Conservation (phyloP, 257 asterid genomes). For the Penstemon davidsonii region DNA sequence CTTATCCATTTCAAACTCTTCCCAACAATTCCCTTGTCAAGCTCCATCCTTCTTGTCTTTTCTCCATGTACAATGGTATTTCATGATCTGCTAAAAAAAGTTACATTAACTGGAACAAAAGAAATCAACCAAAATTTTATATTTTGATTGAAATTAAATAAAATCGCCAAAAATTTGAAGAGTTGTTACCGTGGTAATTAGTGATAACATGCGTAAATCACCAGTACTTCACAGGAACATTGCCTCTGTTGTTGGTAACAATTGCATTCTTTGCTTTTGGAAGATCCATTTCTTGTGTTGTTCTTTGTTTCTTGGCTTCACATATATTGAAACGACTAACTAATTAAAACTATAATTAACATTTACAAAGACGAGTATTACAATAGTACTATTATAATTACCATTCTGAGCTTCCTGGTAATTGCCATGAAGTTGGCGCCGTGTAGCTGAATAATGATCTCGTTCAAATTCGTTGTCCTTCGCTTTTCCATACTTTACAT, state of each 20-base stretch:
- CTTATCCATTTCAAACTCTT: slow-evolving; percentile 18
- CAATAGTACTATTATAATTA: background rate
- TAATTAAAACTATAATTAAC: background rate
- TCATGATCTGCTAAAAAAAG: slow-evolving; percentile 10
- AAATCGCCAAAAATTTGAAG: background rate
- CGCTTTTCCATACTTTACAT: slow-evolving; percentile 24
- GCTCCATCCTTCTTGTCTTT: background rate
- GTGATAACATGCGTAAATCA: slow-evolving; percentile 6
- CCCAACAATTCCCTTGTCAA: slow-evolving; percentile 6
- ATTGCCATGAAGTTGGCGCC: slow-evolving; percentile 19
- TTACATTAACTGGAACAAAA: background rate
- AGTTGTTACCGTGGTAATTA: slow-evolving; percentile 10
- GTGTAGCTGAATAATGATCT: slow-evolving; percentile 15
- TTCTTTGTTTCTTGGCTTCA: slow-evolving; percentile 39
- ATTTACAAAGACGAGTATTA: background rate
- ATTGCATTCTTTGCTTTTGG: slow-evolving; percentile 25
- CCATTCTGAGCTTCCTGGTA: slow-evolving; percentile 36
- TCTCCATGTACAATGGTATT: slow-evolving; percentile 1
- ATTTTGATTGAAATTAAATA: background rate
- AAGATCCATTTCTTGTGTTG: slow-evolving; percentile 23
- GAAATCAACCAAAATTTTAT: background rate
- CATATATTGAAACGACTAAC: background rate
- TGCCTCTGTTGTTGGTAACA: slow-evolving; percentile 33
- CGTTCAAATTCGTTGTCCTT: slow-evolving; percentile 20
- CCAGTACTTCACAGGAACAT: slow-evolving; percentile 30